Percentiles rank a stretch among this genome's conserved stretches.
These are phyloP conservation scores for Falciphora oryzae DNA, from an alignment of 2,329 filamentous ascomycete species.

Conservation along the genomic window DNA sequence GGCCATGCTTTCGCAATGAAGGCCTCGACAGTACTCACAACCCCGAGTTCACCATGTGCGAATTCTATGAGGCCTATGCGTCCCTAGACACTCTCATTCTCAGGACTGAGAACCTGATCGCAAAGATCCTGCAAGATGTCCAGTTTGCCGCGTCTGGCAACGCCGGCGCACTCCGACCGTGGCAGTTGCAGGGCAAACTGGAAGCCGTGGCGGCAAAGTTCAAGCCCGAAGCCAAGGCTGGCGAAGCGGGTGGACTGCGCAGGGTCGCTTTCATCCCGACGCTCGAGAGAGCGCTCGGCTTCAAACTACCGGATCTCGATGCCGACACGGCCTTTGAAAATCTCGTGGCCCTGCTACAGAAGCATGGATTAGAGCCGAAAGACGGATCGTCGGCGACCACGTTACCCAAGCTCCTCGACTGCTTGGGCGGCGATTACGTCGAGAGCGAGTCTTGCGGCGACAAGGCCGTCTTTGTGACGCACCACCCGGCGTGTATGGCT, in stretches of 20 bases:
- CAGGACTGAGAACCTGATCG: constrained; percentile 58
- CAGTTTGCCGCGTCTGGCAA: constrained; percentile 12
- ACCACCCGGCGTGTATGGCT: constrained; percentile 87
- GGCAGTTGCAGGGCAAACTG: neutral
- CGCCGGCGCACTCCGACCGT: constrained; percentile 18
- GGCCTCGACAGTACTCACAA: constrained; percentile 89
- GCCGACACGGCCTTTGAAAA: constrained; percentile 49
- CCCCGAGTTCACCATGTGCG: constrained; percentile 94
- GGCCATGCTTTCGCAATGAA: constrained; percentile 89
- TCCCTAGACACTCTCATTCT: constrained; percentile 68
- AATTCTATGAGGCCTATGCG: constrained; percentile 88
- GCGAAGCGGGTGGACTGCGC: constrained; percentile 43
- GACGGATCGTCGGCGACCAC: constrained; percentile 44
- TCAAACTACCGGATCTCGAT: constrained; percentile 59
- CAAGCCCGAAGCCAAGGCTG: constrained; percentile 1
- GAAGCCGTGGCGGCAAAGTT: constrained; percentile 9
- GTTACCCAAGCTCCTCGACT: constrained; percentile 68
- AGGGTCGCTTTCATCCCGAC: constrained; percentile 76
- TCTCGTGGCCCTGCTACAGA: constrained; percentile 38
- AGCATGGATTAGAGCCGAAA: constrained; percentile 50
- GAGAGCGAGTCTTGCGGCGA: constrained; percentile 62
- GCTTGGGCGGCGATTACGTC: constrained; percentile 68
- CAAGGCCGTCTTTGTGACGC: constrained; percentile 71
- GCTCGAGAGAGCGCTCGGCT: constrained; percentile 62
- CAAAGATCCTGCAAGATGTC: neutral